Base-by-base conservation (phyloP, 2,329 filamentous ascomycete species). In the Penicillium digitatum region DNA sequence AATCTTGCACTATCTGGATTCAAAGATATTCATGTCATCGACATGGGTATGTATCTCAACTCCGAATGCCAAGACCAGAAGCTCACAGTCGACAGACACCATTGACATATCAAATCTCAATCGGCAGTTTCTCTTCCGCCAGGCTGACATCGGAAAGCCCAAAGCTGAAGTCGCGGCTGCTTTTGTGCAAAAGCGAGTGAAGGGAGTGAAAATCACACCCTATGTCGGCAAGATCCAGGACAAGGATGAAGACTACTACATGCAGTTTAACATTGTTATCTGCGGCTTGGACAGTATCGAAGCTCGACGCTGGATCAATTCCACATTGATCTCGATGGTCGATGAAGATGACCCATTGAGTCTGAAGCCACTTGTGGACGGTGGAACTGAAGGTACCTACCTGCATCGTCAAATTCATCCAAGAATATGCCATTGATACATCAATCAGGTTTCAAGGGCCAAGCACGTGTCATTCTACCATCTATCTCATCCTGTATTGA, bases 21-120 rank as follows among this genome's bases (percentile, higher is more conserved):
- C 79, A 95, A 89, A 74, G 85, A 96, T 68, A 96, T 99, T 63
- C 91, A 99, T 78, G 94, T 99, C 56, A 97, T 99, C 66, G 94
- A 99, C 76, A 99, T 99, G 94, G 90, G 88, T 88, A 75, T 55
- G 80, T 70, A 5, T n/a, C 16, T 37, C 27, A 20, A 47, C 24
- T 29, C 2, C 8, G 27, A n/a, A 22, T 24, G 9, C 14, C n/a
- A 42, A 12, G 26, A 12, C n/a, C 14, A 8, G 24, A 34, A 24
- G 37, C 54, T 40, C 35, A 52, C 24, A n/a, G 22, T 34, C 5
- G 5, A 37, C 62, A 90, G 91, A 99, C 74, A 99, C 93, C 1
- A 99, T 99, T 73, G 94, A 99, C 70, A 93, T 99, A 57, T 96
- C 92, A 48, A 99, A 99, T 72, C 82, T 99, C 22, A 99, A 99